Base-by-base conservation (phyloP, 352 stramenopile genomes). In the Phytophthora podocarpi region DNA sequence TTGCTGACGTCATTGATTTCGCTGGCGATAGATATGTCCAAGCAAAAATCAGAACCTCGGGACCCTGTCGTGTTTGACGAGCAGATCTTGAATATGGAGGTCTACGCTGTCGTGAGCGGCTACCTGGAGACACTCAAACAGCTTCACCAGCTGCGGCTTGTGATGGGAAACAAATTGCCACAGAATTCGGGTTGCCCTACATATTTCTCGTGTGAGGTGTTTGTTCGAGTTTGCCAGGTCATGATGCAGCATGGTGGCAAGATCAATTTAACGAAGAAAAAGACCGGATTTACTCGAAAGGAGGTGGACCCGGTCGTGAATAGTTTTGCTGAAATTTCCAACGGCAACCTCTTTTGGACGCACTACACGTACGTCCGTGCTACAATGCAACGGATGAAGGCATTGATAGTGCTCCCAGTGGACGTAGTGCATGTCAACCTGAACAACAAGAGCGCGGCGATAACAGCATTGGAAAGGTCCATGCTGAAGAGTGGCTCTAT, bases 201-300 rank as follows among this genome's bases (percentile, higher is more conserved):
- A 13, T 67, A 86, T 35, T 91, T 90, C 42, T 91, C 80, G 8
- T 64, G 77, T 6, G 82, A 90, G 54, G 68, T 89, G 21, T 90
- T 90, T 50, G 34, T 86, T n/a, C 62, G 67, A 20, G 72, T 89
- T 2, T 90, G 75, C 18, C 47, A 72, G 1, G 67, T 74, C 21
- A 48, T 86, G 13, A 54, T 77, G 32, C 48, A 58, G 13, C 24
- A 47, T 40, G 28, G n/a, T 37, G 20, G 43, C 9, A 62, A 64
- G 3, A 49, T 45, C 0, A 48, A 34, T 5, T 5, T 11, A 58
- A 74, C 48, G 12, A 53, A 13, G 31, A 64, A 46, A 23, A 65
- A 51, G 37, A 36, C 56, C 9, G 34, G 28, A 0, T 68, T 81
- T 34, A 61, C 72, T 18, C 35, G 36, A 24, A 49, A 59, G 37